A percentile compares a stretch with the other conserved stretches of the same genome.
phyloP scores from a whole-genome alignment of 1,284 basidiomycete species.

The Crucibulum cyathiforme region DNA sequence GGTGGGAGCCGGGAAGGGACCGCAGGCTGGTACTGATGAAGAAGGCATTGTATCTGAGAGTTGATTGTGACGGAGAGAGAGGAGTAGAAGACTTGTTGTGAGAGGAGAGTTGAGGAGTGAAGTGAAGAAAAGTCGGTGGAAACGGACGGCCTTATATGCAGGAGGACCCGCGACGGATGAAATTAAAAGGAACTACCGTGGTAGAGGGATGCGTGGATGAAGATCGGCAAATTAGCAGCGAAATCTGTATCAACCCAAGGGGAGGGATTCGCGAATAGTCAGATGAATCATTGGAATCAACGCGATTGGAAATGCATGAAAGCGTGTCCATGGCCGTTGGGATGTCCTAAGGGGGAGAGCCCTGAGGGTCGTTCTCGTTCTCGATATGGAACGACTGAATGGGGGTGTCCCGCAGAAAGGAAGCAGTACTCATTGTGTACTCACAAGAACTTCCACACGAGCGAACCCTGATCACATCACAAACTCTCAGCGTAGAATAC shows the following conservation, averaged over 20 bases:
- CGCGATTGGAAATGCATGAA: slow-evolving; percentile 31
- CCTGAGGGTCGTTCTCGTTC: slow-evolving; percentile 28
- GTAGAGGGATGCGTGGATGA: slow-evolving; percentile 29
- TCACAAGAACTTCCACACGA: slow-evolving; percentile 14
- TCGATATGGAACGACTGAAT: slow-evolving; percentile 29
- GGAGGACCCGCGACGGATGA: slow-evolving; percentile 30
- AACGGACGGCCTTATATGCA: slow-evolving; percentile 51
- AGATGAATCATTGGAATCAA: slow-evolving; percentile 32
- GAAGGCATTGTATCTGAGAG: slow-evolving; percentile 39
- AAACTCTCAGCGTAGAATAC: slow-evolving; percentile 18
- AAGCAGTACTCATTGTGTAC: slow-evolving; percentile 15
- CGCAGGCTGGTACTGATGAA: slow-evolving; percentile 41
- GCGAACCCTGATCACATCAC: slow-evolving; percentile 30
- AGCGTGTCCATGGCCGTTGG: slow-evolving; percentile 29
- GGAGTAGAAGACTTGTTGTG: background rate
- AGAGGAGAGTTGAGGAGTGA: slow-evolving; percentile 19
- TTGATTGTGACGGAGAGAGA: slow-evolving; percentile 4
- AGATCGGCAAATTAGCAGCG: slow-evolving; percentile 39
- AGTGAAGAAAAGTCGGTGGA: slow-evolving; percentile 32
- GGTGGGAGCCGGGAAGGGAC: slow-evolving; percentile 45
- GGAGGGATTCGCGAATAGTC: slow-evolving; percentile 41
- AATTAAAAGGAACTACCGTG: slow-evolving; percentile 35
- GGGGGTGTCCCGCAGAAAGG: slow-evolving; percentile 25
- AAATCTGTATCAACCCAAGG: slow-evolving; percentile 36
- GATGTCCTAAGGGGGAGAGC: slow-evolving; percentile 10